phyloP scores from a whole-genome alignment of 495 filamentous ascomycete genomes.

The Glarea lozoyensis region DNA sequence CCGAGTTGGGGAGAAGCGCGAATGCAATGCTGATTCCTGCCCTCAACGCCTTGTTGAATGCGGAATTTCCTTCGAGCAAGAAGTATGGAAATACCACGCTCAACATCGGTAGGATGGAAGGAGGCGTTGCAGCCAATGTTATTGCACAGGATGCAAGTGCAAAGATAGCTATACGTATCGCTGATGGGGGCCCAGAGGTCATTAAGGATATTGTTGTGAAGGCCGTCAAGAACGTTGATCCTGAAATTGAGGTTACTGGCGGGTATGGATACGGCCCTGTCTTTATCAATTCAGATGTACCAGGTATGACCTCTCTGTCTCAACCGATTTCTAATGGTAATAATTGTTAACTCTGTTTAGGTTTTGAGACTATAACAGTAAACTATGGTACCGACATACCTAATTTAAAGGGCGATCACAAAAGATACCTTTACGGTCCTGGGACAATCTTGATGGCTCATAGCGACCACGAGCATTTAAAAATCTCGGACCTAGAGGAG shows the following conservation, averaged over 20 bases:
- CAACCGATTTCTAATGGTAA: not conserved
- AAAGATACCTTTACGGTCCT: constrained; percentile 44
- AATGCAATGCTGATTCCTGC: constrained; percentile 65
- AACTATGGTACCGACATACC: constrained; percentile 94
- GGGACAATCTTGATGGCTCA: constrained; percentile 74
- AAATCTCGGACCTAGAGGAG: constrained; percentile 53
- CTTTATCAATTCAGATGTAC: constrained; percentile 69
- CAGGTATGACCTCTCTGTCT: constrained; percentile 36
- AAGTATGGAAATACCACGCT: constrained; percentile 80
- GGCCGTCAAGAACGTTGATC: constrained; percentile 45
- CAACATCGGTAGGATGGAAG: constrained; percentile 70
- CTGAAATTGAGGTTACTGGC: constrained; percentile 54
- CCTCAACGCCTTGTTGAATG: constrained; percentile 48
- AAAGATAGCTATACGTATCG: constrained; percentile 60
- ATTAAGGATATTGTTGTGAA: constrained; percentile 47
- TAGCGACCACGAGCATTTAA: constrained; percentile 73
- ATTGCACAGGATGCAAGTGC: constrained; percentile 67
- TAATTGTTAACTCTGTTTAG: constrained; percentile 21
- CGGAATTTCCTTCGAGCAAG: constrained; percentile 62
- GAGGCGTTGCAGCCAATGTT: constrained; percentile 84
- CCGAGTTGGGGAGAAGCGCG: constrained; percentile 72
- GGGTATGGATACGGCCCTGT: constrained; percentile 59
- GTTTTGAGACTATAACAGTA: constrained; percentile 69
- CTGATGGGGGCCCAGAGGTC: constrained; percentile 53
- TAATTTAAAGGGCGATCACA: constrained; percentile 60